Evolutionary conservation across 441 rosid genomes (phyloP), one percentile per base, ranked within the genome.

Genomic region (Kokia cookei): DNA sequence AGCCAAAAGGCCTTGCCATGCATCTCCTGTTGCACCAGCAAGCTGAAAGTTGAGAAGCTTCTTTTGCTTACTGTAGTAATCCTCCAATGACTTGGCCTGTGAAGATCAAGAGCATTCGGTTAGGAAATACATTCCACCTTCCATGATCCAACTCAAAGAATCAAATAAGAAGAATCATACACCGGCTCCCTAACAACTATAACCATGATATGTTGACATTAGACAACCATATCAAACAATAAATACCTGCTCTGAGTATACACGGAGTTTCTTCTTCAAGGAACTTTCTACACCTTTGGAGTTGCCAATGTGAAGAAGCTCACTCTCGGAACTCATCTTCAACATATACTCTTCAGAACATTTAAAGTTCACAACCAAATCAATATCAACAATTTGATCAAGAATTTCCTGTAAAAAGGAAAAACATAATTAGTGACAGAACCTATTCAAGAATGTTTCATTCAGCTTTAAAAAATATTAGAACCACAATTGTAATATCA

Each of bases 1-100:
- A 60, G 90, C 90, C 86, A 95, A 83, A 81, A 95, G 84, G 32
- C 98, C 90, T 55, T 85, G 87, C 99, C 98, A 94, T 42, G 92
- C 81, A 78, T 90, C 97, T 62, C 87, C 89, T 11, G 93, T 84
- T 45, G 89, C 93, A 77, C 76, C 84, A 9, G 85, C 84, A 58
- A 85, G 86, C 74, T 87, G 89, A 80, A 90, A 86, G 83, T 95
- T 89, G 0, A 95, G 70, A 69, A 95, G 93, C 80, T 93, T 93
- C 84, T 82, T 85, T 78, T 90, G 93, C 78, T 81, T 86, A 73
- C 78, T 76, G 80, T 95, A 95, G 82, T 95, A 91, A 22, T 89
- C 96, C 88, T 95, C 97, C 84, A 91, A 60, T 69, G 89, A 84
- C 79, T 89, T 66, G 71, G 42, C 55, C 71, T 96, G 85, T 71